phyloP scores from a whole-genome alignment of 108 stramenopile genomes.

The Nitzschia sp. region DNA sequence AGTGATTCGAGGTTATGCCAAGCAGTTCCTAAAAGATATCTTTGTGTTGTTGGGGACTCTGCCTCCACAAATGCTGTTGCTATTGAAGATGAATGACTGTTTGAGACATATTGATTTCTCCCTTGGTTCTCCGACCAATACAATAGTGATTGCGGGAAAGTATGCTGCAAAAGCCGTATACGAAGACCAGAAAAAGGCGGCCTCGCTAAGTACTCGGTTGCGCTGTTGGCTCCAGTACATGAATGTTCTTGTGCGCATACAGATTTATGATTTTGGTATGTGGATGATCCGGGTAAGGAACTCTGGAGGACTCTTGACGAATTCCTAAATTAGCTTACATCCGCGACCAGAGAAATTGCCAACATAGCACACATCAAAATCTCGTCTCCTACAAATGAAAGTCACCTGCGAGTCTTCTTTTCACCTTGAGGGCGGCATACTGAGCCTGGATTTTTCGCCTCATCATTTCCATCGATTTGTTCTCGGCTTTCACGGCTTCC shows the following conservation, averaged over 20 bases:
- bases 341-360: background rate
- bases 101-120: constrained; percentile 89
- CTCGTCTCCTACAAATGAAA: constrained; percentile 51
- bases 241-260: constrained; percentile 57
- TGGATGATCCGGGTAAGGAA: constrained; percentile 33
- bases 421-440: constrained; percentile 49
- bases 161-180: constrained; percentile 75
- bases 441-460: constrained; percentile 61
- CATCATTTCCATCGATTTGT: constrained; percentile 59
- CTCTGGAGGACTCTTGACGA: background rate
- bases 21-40: constrained; percentile 87
- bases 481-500: constrained; percentile 41
- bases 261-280: constrained; percentile 36
- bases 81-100: constrained; percentile 97
- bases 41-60: constrained; percentile 75
- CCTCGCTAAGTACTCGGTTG: constrained; percentile 1
- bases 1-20: constrained; percentile 90
- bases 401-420: constrained; percentile 39
- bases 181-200: constrained; percentile 19
- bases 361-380: background rate
- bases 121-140: constrained; percentile 82
- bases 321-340: background rate
- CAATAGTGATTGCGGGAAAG: constrained; percentile 69
- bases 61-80: constrained; percentile 88
- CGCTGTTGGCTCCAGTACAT: constrained; percentile 56